Percentiles rank a stretch among this genome's conserved stretches.
Conservation (phyloP, 495 filamentous ascomycete genomes). For the Hypoxylon trugodes region DNA sequence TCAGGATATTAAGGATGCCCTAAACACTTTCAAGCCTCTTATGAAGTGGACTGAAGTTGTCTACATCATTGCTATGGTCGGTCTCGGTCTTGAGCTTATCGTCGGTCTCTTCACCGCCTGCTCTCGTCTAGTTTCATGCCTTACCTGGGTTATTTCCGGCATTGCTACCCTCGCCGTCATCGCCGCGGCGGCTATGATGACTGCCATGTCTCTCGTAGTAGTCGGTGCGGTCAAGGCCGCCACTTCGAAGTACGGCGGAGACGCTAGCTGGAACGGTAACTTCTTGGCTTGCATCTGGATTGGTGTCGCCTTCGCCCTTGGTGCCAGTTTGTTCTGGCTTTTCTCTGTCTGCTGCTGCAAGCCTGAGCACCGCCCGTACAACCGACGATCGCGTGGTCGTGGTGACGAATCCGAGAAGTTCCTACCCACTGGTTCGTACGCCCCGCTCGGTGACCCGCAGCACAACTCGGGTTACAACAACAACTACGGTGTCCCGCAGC, state of each 20-base stretch:
- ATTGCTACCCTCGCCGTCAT: constrained; percentile 70
- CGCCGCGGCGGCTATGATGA: constrained; percentile 65
- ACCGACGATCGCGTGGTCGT: constrained; percentile 14
- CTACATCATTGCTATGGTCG: constrained; percentile 72
- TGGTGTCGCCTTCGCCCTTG: constrained; percentile 77
- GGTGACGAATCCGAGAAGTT: constrained; percentile 57
- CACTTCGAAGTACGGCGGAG: constrained; percentile 71
- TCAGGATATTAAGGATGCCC: constrained; percentile 66
- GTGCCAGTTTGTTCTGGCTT: constrained; percentile 83
- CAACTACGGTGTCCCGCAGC: constrained; percentile 47
- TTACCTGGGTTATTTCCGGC: constrained; percentile 56
- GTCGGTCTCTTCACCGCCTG: constrained; percentile 77
- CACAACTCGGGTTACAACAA: constrained; percentile 49
- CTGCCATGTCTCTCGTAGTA: constrained; percentile 68
- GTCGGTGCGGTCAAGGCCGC: constrained; percentile 73
- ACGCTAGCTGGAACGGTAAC: constrained; percentile 67
- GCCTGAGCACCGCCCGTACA: constrained; percentile 48
- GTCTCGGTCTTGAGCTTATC: constrained; percentile 76
- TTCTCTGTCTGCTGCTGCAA: constrained; percentile 90
- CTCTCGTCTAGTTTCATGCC: constrained; percentile 57
- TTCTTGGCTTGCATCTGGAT: constrained; percentile 81
- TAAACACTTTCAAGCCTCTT: constrained; percentile 75
- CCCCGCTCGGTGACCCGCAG: constrained; percentile 52
- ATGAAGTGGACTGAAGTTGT: constrained; percentile 85
- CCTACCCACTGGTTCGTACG: constrained; percentile 52